Conservation (phyloP, 768 basidiomycete genomes). For the Termitomyces sp. region DNA sequence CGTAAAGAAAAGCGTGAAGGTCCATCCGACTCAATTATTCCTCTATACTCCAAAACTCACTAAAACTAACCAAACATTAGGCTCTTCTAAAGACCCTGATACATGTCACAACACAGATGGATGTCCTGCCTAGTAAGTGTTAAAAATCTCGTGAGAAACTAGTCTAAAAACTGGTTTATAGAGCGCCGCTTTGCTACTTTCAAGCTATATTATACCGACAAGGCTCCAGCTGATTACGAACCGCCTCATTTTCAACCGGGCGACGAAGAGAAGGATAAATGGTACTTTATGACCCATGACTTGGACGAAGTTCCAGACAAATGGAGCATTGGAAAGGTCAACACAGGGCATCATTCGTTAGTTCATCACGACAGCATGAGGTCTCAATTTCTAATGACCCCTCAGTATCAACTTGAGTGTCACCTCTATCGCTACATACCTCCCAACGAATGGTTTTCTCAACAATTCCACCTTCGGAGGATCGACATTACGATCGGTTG, state of each 20-base stretch:
- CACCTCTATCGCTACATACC: slow-evolving; percentile 65
- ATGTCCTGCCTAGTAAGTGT: slow-evolving; percentile 64
- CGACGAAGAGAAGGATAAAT: slow-evolving; percentile 66
- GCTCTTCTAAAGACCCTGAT: slow-evolving; percentile 72
- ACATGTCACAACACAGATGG: slow-evolving; percentile 76
- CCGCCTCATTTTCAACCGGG: slow-evolving; percentile 75
- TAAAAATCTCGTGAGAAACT: not conserved
- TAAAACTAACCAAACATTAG: slow-evolving; percentile 27
- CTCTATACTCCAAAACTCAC: not conserved
- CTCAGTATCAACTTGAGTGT: slow-evolving; percentile 65
- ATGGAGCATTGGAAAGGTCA: slow-evolving; percentile 59
- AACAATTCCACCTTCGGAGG: slow-evolving; percentile 54
- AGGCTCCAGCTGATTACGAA: slow-evolving; percentile 78
- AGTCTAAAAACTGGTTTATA: slow-evolving; percentile 17
- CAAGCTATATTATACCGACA: slow-evolving; percentile 80
- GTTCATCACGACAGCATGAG: slow-evolving; percentile 10
- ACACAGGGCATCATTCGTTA: slow-evolving; percentile 73
- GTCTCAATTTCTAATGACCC: not conserved
- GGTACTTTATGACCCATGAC: slow-evolving; percentile 79
- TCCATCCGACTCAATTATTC: slow-evolving; percentile 16
- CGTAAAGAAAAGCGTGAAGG: slow-evolving; percentile 80
- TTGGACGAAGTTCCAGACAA: slow-evolving; percentile 69
- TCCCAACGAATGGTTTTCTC: slow-evolving; percentile 56
- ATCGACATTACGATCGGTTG: slow-evolving; percentile 27
- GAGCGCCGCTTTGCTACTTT: slow-evolving; percentile 84